A percentile compares a stretch with the other conserved stretches of the same genome.
These are phyloP conservation scores for Tylopilus sp. DNA, from an alignment of 768 basidiomycete species.

Conservation along the genomic window DNA sequence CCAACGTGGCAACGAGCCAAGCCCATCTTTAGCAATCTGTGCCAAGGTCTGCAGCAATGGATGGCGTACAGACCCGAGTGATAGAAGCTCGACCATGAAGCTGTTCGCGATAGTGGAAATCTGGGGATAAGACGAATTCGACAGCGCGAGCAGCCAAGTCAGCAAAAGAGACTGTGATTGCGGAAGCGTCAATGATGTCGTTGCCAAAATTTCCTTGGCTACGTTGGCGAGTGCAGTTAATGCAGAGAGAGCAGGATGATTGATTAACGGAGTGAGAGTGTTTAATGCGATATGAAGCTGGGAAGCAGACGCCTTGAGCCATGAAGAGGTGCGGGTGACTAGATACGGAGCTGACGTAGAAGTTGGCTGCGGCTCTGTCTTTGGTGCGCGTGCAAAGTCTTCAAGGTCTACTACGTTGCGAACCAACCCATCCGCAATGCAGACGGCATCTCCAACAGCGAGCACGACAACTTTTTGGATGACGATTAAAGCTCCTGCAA, in stretches of 20 bases:
- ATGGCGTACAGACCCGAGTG: conserved; percentile 40
- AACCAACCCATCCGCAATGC: conserved; percentile 57
- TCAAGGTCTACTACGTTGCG: conserved; percentile 56
- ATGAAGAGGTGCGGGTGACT: conserved; percentile 64
- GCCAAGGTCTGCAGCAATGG: conserved; percentile 54
- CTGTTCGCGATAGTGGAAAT: conserved; percentile 48
- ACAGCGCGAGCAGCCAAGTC: conserved; percentile 70
- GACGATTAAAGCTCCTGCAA: conserved; percentile 53
- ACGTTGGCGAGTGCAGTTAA: conserved; percentile 55
- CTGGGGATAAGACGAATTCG: conserved; percentile 51
- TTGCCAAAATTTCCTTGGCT: conserved; percentile 49
- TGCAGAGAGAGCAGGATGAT: conserved; percentile 69
- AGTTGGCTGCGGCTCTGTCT: conserved; percentile 17
- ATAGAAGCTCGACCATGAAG: conserved; percentile 47
- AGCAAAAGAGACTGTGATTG: conserved; percentile 65
- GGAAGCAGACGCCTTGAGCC: conserved; percentile 78
- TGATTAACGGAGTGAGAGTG: conserved; percentile 62
- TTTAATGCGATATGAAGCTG: conserved; percentile 85
- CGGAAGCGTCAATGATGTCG: conserved; percentile 61
- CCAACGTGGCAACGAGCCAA: conserved; percentile 69
- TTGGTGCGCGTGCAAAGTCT: conserved; percentile 44
- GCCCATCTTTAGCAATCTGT: conserved; percentile 58
- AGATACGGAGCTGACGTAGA: conserved; percentile 36
- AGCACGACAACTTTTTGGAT: conserved; percentile 53
- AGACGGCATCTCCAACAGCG: conserved; percentile 66